Evolutionary conservation across 768 basidiomycete genomes (phyloP).

Genomic region (Naganishia kalamii): DNA sequence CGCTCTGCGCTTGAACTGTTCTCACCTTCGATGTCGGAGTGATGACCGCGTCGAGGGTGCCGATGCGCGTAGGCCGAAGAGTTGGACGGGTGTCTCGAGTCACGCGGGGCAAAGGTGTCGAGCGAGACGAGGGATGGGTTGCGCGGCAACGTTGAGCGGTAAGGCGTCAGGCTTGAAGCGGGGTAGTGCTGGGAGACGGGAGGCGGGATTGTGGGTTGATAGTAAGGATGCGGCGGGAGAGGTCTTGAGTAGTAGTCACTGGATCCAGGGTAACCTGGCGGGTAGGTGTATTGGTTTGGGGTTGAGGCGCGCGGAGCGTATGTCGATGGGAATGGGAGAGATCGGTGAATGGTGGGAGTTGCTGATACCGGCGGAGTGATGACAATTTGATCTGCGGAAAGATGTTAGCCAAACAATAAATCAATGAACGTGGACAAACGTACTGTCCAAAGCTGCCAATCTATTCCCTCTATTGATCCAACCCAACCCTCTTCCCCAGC

Average conservation of each 20-base stretch:
- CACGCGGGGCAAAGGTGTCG: neutral
- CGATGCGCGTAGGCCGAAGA: neutral
- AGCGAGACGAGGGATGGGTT: neutral
- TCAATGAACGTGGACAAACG: neutral
- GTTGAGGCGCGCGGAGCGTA: neutral
- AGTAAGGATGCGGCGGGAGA: neutral
- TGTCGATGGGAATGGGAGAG: neutral
- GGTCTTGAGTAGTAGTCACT: neutral
- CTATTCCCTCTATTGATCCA: slow-evolving; percentile 1
- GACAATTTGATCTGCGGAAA: neutral
- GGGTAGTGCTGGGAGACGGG: neutral
- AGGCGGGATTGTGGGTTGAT: neutral
- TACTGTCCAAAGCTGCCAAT: neutral
- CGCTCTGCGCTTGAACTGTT: neutral
- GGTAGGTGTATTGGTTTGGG: neutral
- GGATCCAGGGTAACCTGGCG: neutral
- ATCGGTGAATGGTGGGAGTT: neutral
- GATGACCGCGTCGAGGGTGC: neutral
- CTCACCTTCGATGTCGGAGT: too few species aligned
- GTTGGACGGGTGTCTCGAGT: neutral
- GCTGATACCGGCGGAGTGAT: neutral
- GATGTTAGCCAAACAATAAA: neutral
- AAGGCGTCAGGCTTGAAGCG: neutral
- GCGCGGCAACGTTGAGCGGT: neutral
- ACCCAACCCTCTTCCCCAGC: neutral